Conservation (phyloP, 2,329 filamentous ascomycete species). For the Herpotrichia juniperi region DNA sequence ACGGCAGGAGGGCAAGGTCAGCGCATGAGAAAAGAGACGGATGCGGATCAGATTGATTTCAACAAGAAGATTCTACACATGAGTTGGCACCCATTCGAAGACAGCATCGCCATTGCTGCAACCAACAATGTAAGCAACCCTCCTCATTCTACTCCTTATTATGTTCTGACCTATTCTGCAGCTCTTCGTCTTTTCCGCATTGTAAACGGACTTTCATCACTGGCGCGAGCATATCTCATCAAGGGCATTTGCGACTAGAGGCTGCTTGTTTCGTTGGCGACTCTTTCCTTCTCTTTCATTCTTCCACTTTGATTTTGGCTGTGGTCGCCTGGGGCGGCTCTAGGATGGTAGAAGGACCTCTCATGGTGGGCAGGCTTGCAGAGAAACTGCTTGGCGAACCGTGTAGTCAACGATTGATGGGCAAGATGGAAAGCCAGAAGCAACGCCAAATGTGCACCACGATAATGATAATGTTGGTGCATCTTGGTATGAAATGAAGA, state of each 20-base stretch:
- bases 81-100: slow-evolving; percentile 99
- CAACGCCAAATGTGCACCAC: slow-evolving; percentile 38
- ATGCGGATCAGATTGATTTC: slow-evolving; percentile 99
- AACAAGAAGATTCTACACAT: slow-evolving; percentile 99
- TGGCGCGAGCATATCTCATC: slow-evolving; percentile 28
- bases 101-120: slow-evolving; percentile 98
- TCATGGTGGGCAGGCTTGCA: slow-evolving; percentile 27
- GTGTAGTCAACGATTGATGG: slow-evolving; percentile 31
- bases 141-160: neutral
- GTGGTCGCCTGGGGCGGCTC: slow-evolving; percentile 32
- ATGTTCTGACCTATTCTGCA: slow-evolving; percentile 31
- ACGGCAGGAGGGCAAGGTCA: slow-evolving; percentile 76
- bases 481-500: slow-evolving; percentile 30
- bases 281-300: slow-evolving; percentile 34
- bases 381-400: slow-evolving; percentile 29
- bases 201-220: slow-evolving; percentile 45
- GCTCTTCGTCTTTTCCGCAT: slow-evolving; percentile 63
- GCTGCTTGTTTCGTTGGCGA: slow-evolving; percentile 33
- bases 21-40: slow-evolving; percentile 98
- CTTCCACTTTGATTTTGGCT: slow-evolving; percentile 31
- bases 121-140: slow-evolving; percentile 92
- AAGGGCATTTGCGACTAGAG: slow-evolving; percentile 35
- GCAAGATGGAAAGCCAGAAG: slow-evolving; percentile 19
- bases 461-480: slow-evolving; percentile 34
- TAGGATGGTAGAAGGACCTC: slow-evolving; percentile 37